Percentiles rank a stretch among this genome's conserved stretches.
phyloP scores from a whole-genome alignment of 257 asterid genomes.

The Nicotiana tabacum region DNA sequence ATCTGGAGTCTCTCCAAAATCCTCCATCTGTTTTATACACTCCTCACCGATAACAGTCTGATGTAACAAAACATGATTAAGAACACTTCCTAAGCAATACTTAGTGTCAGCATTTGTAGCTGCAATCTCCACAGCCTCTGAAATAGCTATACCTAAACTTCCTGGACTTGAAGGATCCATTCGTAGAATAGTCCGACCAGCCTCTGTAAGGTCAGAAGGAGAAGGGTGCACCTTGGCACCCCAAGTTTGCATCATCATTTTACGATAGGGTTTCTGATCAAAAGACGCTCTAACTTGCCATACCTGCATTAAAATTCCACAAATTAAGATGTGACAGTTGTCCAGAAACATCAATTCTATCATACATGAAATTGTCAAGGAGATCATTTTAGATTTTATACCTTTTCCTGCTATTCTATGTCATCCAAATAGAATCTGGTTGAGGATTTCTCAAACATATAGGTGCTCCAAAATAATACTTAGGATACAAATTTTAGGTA shows the following conservation, averaged over 20 bases:
- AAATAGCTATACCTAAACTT: conserved; percentile 91
- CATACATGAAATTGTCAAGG: not conserved
- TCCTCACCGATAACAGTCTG: conserved; percentile 94
- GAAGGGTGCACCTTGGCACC: conserved; percentile 98
- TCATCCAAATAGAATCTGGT: not conserved
- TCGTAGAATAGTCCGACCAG: conserved; percentile 58
- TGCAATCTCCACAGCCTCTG: conserved; percentile 95
- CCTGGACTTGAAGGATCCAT: conserved; percentile 75
- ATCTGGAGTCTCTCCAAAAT: conserved; percentile 79
- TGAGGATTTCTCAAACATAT: not conserved
- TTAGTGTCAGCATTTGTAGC: conserved; percentile 53
- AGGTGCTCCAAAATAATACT: not conserved
- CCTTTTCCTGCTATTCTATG: not conserved
- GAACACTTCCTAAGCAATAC: conserved; percentile 91
- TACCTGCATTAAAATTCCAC: conserved; percentile 33
- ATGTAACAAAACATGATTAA: conserved; percentile 82
- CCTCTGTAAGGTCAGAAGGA: conserved; percentile 65
- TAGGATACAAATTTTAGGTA: not conserved
- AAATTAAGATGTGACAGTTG: not conserved
- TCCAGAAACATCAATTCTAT: not conserved
- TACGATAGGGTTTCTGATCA: conserved; percentile 94
- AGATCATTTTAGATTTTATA: not conserved
- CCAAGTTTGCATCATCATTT: conserved; percentile 93
- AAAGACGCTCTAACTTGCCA: conserved; percentile 96
- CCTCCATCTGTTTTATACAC: conserved; percentile 88